Evolutionary conservation across 2,329 filamentous ascomycete species (phyloP), one percentile per base, ranked within the genome.

Genomic region (Beauveria pseudobassiana): DNA sequence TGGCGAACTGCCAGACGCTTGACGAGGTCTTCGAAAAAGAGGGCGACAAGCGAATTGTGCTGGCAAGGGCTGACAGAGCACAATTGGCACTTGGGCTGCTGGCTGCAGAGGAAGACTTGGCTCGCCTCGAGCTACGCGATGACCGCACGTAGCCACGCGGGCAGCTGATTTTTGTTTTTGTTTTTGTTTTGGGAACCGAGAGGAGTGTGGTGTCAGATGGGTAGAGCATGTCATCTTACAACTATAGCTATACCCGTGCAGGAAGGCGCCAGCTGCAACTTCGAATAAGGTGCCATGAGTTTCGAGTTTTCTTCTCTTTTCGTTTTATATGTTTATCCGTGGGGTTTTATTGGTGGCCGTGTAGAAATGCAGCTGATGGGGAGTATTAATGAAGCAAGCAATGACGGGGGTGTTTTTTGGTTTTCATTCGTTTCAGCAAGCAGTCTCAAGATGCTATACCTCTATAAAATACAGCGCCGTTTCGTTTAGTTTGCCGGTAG

Each of bases 51-150:
- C 73, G 77, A 65, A 68, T 93, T 12, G 81, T 87, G 24, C 76
- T 88, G n/a, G 82, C 82, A 52, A 81, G 82, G 65, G 80, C 80
- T 9, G 84, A 89, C 67, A 80, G 85, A 67, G 79, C 88, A 3
- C 86, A 87, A 67, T 92, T 89, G 77, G 91, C 91, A 1, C 81
- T 96, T 71, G 93, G 93, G 0, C 70, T 96, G 62, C 75, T 96
- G 64, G 86, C 85, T 3, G 82, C 91, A n/a, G 89, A 96, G 69
- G 84, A 88, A 62, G 90, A 96, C 72, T 79, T 95, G 65, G 80
- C 85, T 64, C 79, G 77, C 67, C 73, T 90, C 67, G 83, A 84
- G 62, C 69, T 90, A 46, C 79, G 80, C 49, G 76, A 79, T 55
- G 71, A 67, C 20, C 61, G 49, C 30, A 46, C 50, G 38, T 59